Conservation (phyloP, 306 rosid genomes). For the Vachellia pachyceras region DNA sequence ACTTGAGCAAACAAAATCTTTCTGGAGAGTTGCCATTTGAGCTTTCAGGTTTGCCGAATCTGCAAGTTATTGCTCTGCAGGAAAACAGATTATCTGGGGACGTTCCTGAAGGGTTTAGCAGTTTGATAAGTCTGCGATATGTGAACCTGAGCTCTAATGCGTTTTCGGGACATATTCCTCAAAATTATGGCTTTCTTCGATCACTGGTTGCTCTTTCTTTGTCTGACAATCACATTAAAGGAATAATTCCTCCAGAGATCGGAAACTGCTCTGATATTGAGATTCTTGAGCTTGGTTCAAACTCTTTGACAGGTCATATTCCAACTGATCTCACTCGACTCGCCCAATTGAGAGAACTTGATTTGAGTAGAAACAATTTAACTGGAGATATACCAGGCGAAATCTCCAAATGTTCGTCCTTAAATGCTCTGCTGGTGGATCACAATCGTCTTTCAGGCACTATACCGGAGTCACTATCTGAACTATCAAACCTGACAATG, state of each 20-base stretch:
- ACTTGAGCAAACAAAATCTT: constrained; percentile 81
- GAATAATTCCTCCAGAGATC: constrained; percentile 69
- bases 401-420: constrained; percentile 68
- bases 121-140: constrained; percentile 70
- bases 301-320: constrained; percentile 62
- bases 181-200: constrained; percentile 81
- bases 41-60: constrained; percentile 83
- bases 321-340: constrained; percentile 76
- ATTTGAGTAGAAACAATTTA: constrained; percentile 72
- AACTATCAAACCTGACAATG: constrained; percentile 59
- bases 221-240: constrained; percentile 69
- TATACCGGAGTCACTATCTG: constrained; percentile 67
- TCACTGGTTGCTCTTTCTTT: constrained; percentile 71
- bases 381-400: constrained; percentile 77
- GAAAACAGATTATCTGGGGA: constrained; percentile 75
- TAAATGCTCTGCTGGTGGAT: constrained; percentile 56
- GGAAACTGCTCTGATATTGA: constrained; percentile 78
- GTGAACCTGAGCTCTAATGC: constrained; percentile 80
- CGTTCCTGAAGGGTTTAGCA: constrained; percentile 95
- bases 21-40: constrained; percentile 90
- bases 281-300: constrained; percentile 66
- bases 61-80: constrained; percentile 79
- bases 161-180: constrained; percentile 77
- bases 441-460: constrained; percentile 71
- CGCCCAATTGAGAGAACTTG: constrained; percentile 60